Conservation (phyloP, 805 yeast species). For the Cyberlindnera mrakii region DNA sequence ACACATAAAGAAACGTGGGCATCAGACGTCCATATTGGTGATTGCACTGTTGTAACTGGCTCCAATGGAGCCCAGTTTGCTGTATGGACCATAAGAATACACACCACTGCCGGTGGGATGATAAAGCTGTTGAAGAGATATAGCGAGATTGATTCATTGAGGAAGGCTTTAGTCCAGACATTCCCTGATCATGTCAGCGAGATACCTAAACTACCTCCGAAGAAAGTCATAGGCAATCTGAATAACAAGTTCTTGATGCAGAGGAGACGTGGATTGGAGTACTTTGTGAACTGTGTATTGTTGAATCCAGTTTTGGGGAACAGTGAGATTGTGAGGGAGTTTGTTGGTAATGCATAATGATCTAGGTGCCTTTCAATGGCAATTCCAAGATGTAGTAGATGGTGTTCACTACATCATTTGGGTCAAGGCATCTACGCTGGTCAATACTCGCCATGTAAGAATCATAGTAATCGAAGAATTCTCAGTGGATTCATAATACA, state of each 20-base stretch:
- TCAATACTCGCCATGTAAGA: no score
- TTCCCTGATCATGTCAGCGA: constrained; percentile 32
- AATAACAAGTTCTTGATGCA: constrained; percentile 28
- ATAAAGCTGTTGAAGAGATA: constrained; percentile 53
- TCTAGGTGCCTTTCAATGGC: no score
- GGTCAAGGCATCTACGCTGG: no score
- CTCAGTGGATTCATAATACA: no score
- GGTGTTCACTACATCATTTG: no score
- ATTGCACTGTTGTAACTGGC: constrained; percentile 34
- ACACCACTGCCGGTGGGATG: constrained; percentile 26
- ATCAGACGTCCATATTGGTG: constrained; percentile 29
- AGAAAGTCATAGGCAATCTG: constrained; percentile 25
- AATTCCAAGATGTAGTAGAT: no score
- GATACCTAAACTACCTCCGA: constrained; percentile 43
- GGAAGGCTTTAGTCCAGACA: constrained; percentile 29
- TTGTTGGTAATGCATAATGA: constrained; percentile 10
- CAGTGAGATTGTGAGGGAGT: constrained; percentile 26
- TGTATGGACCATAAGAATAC: constrained; percentile 33
- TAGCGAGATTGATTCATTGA: constrained; percentile 51
- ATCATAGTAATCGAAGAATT: no score
- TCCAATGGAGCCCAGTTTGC: constrained; percentile 34
- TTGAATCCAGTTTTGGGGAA: constrained; percentile 35
- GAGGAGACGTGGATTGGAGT: constrained; percentile 38
- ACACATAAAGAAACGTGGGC: constrained; percentile 28
- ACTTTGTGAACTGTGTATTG: constrained; percentile 37